These are phyloP conservation scores for Cerioporus squamosus DNA, from an alignment of 1,284 basidiomycete genomes.

Conservation along the genomic window DNA sequence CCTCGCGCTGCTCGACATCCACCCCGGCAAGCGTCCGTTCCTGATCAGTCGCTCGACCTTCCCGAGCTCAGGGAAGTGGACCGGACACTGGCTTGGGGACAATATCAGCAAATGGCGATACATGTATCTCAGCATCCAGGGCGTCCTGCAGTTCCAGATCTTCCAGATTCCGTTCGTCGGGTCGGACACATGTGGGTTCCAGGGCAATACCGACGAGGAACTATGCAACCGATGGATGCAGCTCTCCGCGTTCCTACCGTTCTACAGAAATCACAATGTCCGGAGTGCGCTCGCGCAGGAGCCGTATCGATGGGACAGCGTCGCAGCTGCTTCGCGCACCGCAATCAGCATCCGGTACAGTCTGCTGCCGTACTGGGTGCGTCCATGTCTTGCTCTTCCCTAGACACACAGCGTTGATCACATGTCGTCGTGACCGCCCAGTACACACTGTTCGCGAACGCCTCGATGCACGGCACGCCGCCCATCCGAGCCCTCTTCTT, in stretches of 20 bases:
- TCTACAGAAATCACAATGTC: slow-evolving; percentile 74
- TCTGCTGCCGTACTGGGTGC: slow-evolving; percentile 76
- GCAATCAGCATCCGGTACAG: slow-evolving; percentile 71
- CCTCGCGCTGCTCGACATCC: slow-evolving; percentile 52
- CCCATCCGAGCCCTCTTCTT: slow-evolving; percentile 76
- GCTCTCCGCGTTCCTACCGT: slow-evolving; percentile 75
- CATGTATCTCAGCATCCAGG: slow-evolving; percentile 62
- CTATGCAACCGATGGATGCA: slow-evolving; percentile 86
- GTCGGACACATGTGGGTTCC: slow-evolving; percentile 57
- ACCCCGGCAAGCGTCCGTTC: slow-evolving; percentile 65
- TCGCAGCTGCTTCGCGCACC: slow-evolving; percentile 72
- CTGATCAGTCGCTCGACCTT: slow-evolving; percentile 72
- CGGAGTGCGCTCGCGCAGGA: slow-evolving; percentile 69
- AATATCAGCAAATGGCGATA: slow-evolving; percentile 75
- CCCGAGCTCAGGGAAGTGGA: slow-evolving; percentile 67
- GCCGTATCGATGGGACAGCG: slow-evolving; percentile 78
- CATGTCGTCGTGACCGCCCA: slow-evolving; percentile 28
- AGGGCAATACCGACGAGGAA: slow-evolving; percentile 71
- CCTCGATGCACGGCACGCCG: slow-evolving; percentile 65
- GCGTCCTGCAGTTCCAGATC: slow-evolving; percentile 79
- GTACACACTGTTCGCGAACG: slow-evolving; percentile 78
- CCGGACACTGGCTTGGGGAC: slow-evolving; percentile 56
- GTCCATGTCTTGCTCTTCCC: neutral
- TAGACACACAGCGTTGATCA: neutral
- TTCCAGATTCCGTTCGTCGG: slow-evolving; percentile 81